Base-by-base conservation (phyloP, 257 asterid genomes). In the Petunia secreta region DNA sequence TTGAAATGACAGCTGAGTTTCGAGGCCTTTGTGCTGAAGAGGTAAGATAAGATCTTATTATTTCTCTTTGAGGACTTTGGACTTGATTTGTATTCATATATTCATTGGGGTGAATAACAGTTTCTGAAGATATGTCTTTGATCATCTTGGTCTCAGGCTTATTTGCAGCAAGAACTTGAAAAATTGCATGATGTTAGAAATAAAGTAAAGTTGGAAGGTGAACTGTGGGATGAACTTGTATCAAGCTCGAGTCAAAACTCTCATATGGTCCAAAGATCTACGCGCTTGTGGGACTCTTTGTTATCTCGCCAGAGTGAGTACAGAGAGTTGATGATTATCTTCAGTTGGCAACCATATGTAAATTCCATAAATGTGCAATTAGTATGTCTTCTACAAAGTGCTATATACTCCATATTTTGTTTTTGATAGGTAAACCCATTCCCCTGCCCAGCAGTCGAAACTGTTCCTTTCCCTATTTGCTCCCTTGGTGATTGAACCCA, bases 1-100 rank as follows among this genome's bases (percentile, higher is more conserved):
- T 93, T 89, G 99, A 95, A 87, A 95, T 95, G 98, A 95, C 99
- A 48, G 97, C 99, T 46, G 99, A 95, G 87, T 95, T 92, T 82
- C 98, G 99, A 78, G 98, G 97, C 77, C 93, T 95, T 83, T 93
- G 97, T 87, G 98, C 98, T 62, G 98, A 95, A 92, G 99, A 95
- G 97, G 99, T 93, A 85, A 80, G 73, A 53, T n/a, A 75, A 46
- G 46, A 60, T 79, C 67, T 10, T 4, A 37, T 64, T 25, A 40
- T 8, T 62, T 54, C 58, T 43, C 74, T 36, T 65, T 79, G 37
- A 64, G 66, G 64, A 52, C 77, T 14, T 79, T 50, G 2, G 14
- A 50, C 43, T 73, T 73, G 62, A 50, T 50, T 63, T 54, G 57
- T 57, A 46, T 59, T 58, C 58, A 60, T 13, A 75, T 65, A 63